Evolutionary conservation across 2,329 filamentous ascomycete species (phyloP), one percentile per base, ranked within the genome.

Genomic region (Metarhizium humberi): DNA sequence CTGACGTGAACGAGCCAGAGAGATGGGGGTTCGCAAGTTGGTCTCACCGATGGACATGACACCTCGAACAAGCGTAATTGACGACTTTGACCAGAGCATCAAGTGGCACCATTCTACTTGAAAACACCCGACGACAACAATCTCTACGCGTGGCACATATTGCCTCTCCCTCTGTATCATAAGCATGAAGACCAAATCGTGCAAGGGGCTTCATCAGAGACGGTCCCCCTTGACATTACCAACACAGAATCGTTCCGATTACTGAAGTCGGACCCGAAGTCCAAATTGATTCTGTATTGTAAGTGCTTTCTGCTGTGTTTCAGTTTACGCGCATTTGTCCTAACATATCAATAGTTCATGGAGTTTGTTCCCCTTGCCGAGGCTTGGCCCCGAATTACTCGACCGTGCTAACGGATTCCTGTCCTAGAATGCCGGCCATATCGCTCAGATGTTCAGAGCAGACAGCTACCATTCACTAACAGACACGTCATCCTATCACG

Each of bases 91-190:
- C 42, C 62, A 92, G 88, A 84, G 66, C 90, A 91, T 62, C 92
- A 97, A 72, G 87, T 95, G 3, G 91, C 90, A 6, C 88, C 92
- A 0, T 96, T 97, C 68, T 84, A 81, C 50, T 72, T 97, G 42
- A 73, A 72, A 4, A 94, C 90, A 0, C 75, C 82, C 1, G 92
- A 96, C 67, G 82, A 84, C 43, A 86, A 92, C 69, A 82, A 76
- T 2, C 73, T 97, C 18, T 95, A 94, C 66, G 88, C 88, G 30
- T 97, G 92, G 92, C 92, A 96, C 66, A 79, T 97, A 54, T 74
- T 96, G 51, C 92, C 92, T 0, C 71, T 95, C 6, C 83, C 86
- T 52, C 74, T 90, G 0, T 95, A 95, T 67, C 75, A 83, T 6
- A 77, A 86, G 60, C 80, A 95, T 62, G 87, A 95, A 64, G 71